phyloP scores from a whole-genome alignment of 176 grass and related monocot species.

The Thinopyrum elongatum region DNA sequence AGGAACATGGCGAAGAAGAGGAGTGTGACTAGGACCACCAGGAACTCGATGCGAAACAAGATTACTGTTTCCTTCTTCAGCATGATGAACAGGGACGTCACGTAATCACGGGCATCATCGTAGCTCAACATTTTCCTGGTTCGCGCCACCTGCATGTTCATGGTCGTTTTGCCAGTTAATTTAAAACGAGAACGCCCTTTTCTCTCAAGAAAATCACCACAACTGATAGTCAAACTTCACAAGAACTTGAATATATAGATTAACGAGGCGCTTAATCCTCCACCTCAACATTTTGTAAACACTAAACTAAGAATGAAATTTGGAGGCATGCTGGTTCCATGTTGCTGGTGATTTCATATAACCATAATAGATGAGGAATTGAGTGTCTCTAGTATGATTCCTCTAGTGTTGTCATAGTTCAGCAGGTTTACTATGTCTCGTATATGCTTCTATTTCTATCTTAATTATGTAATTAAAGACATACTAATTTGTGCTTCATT shows the following conservation, averaged over 20 bases:
- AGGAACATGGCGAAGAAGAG: not conserved
- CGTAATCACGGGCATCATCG: not conserved
- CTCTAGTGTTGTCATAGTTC: not conserved
- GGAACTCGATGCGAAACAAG: not conserved
- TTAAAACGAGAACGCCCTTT: not conserved
- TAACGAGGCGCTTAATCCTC: not conserved
- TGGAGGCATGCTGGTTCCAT: not conserved
- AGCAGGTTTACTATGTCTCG: not conserved
- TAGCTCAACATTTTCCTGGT: not conserved
- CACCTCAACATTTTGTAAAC: not conserved
- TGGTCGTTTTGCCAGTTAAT: not conserved
- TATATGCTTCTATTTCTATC: not conserved
- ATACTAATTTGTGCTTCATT: not conserved
- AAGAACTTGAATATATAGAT: not conserved
- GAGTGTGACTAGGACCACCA: not conserved
- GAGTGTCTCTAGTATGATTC: not conserved
- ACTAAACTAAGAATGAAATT: not conserved
- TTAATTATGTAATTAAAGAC: not conserved
- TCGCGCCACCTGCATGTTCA: not conserved
- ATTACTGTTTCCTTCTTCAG: not conserved
- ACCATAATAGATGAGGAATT: not conserved
- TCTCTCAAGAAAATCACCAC: not conserved
- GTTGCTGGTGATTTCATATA: not conserved
- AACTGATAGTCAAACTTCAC: not conserved
- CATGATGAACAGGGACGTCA: not conserved